Evolutionary conservation across 805 yeast species (phyloP), one percentile per base, ranked within the genome.

Genomic region (Schizosaccharomyces octosporus): DNA sequence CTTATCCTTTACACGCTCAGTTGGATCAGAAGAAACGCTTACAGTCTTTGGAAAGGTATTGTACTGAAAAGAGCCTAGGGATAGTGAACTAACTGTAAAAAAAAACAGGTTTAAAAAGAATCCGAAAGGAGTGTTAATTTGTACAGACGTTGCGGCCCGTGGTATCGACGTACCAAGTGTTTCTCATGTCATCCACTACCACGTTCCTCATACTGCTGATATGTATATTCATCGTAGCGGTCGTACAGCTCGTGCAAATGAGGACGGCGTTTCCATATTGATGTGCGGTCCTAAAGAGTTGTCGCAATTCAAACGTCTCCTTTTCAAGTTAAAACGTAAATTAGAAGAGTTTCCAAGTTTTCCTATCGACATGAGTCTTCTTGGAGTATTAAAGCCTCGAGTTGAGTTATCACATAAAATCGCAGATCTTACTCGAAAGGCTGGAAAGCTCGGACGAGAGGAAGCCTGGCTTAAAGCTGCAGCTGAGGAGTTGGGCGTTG

Each of bases 121-220:
- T 27, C 71, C 73, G 5, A 72, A 75, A 59, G 78, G 79, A 27
- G 77, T 89, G 2, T 75, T 93, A 62, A 79, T 93, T 61, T 95
- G 97, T 0, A 87, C 97, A 3, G 98, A 93, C 72, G 97, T 93
- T 58, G 98, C 98, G 1, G 98, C 98, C 3, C 81, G 98, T 76
- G 98, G 98, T 63, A 77, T 93, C 63, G 98, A 93, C 76, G 87
- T 93, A 62, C 84, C 95, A 2, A 79, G 79, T 59, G 89, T 93
- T 61, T 83, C 88, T 66, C 97, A 93, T 71, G 97, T 93, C 59
- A 85, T 90, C 24, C 98, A 93, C 71, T 93, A 90, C 69, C 97
- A 93, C 72, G 76, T 93, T 64, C 97, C 98, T 11, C 78, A 97
- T 64, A 78, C 94, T 17, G 97, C 97, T 0, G 98, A 93, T 69